A percentile compares a stretch with the other conserved stretches of the same genome.
Evolutionary conservation across 1,139 yeast species (phyloP).

Genomic region (Suhomyces bokatorum): DNA sequence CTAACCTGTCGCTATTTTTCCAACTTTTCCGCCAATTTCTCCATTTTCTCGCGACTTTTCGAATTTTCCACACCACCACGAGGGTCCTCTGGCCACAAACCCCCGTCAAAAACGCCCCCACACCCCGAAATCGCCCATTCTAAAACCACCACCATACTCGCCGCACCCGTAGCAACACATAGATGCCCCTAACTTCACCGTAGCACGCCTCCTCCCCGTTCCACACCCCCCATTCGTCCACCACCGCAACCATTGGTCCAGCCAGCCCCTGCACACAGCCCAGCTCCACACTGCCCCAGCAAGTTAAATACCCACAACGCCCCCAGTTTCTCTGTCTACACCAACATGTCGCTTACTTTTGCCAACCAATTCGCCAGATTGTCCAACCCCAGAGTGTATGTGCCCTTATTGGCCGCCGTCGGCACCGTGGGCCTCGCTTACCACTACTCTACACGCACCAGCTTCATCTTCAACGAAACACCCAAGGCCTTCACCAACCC

Average conservation of each 20-base stretch:
- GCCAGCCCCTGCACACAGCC: conserved; percentile 5
- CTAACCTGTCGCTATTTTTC: too few species aligned
- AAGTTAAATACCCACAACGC: conserved; percentile 4
- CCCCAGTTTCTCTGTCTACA: not conserved
- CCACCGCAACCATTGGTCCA: not conserved
- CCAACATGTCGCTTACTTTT: conserved; percentile 17
- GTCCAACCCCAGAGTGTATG: conserved; percentile 29
- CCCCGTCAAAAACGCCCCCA: too few species aligned
- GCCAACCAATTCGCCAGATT: conserved; percentile 22
- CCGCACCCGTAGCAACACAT: not conserved
- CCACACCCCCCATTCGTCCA: not conserved
- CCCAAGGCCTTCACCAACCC: conserved; percentile 65
- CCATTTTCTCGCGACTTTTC: too few species aligned
- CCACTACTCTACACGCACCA: conserved; percentile 34
- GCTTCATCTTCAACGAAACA: conserved; percentile 46
- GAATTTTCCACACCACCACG: too few species aligned
- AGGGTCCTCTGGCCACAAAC: not conserved
- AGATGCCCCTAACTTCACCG: not conserved
- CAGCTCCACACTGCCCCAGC: conserved; percentile 6
- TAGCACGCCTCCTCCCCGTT: not conserved
- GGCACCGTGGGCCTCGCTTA: conserved; percentile 55
- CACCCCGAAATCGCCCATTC: not conserved
- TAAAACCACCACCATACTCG: not conserved
- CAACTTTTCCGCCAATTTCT: too few species aligned
- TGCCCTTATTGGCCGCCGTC: conserved; percentile 44